Evolutionary conservation across 176 grass and related monocot genomes (phyloP).

Genomic region (Oryza meridionalis): DNA sequence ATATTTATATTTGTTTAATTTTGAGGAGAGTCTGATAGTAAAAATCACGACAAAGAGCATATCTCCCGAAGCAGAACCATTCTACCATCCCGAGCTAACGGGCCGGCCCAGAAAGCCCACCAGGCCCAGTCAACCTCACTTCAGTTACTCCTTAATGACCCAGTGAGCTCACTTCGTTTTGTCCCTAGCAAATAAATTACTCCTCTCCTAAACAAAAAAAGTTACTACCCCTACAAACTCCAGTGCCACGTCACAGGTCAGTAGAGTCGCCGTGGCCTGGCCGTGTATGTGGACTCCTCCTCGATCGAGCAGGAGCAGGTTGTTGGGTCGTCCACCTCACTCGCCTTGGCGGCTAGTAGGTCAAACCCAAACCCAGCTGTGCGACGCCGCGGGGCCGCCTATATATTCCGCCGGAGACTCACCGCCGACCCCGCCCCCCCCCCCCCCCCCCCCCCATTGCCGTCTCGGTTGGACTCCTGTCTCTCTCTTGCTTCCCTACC

Average conservation of each 20-base stretch:
- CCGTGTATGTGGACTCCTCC: neutral
- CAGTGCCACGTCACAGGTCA: neutral
- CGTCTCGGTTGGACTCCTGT: slow-evolving; percentile 40
- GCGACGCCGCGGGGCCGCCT: neutral
- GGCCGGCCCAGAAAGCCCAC: too few species aligned
- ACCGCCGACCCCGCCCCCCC: neutral
- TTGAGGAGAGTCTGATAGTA: too few species aligned
- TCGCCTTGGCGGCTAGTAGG: slow-evolving; percentile 2
- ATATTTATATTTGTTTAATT: too few species aligned
- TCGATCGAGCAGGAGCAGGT: neutral
- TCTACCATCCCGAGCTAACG: too few species aligned
- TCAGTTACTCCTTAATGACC: too few species aligned
- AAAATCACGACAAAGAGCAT: too few species aligned
- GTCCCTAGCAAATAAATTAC: neutral
- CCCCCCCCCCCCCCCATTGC: neutral
- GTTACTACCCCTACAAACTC: too few species aligned
- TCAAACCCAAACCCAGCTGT: slow-evolving; percentile 13
- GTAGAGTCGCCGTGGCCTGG: neutral
- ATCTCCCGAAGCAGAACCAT: too few species aligned
- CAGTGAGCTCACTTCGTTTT: too few species aligned
- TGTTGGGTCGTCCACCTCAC: slow-evolving; percentile 10
- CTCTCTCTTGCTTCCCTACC: neutral
- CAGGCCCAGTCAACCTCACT: too few species aligned
- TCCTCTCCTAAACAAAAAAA: too few species aligned
- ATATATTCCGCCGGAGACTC: slow-evolving; percentile 30